phyloP scores from a whole-genome alignment of 1,139 yeast species.

The Diutina rugosa region DNA sequence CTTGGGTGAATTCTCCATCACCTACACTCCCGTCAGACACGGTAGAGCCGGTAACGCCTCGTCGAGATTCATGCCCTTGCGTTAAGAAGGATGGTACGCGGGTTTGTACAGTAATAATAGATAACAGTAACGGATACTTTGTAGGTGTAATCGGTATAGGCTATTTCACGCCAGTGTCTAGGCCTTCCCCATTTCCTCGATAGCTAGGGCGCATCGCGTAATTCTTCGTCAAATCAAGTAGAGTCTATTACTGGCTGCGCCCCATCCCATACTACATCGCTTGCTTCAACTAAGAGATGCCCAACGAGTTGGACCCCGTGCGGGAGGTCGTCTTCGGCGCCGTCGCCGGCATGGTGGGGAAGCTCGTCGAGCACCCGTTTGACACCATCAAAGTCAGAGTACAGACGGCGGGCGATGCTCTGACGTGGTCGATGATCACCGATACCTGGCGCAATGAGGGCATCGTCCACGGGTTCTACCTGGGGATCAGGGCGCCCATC shows the following conservation, averaged over 20 bases:
- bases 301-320: background rate
- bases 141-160: background rate
- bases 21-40: conserved; percentile 99
- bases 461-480: conserved; percentile 30
- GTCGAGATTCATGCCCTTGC: conserved; percentile 67
- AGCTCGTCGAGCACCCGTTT: conserved; percentile 79
- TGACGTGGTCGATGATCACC: conserved; percentile 48
- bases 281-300: background rate
- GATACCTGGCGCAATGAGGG: conserved; percentile 61
- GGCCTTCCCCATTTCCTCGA: background rate
- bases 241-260: background rate
- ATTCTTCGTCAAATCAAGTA: background rate
- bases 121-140: background rate
- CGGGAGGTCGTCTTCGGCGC: conserved; percentile 33
- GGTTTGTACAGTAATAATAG: conserved; percentile 2
- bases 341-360: conserved; percentile 70
- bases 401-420: conserved; percentile 43
- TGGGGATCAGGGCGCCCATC: conserved; percentile 70
- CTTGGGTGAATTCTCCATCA: conserved; percentile 99
- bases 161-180: background rate
- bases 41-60: conserved; percentile 98
- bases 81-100: conserved; percentile 12
- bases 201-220: background rate
- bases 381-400: conserved; percentile 86
- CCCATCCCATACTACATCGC: background rate